These are phyloP conservation scores for Carex parvula DNA, from an alignment of 176 grass and related monocot genomes.

Conservation along the genomic window DNA sequence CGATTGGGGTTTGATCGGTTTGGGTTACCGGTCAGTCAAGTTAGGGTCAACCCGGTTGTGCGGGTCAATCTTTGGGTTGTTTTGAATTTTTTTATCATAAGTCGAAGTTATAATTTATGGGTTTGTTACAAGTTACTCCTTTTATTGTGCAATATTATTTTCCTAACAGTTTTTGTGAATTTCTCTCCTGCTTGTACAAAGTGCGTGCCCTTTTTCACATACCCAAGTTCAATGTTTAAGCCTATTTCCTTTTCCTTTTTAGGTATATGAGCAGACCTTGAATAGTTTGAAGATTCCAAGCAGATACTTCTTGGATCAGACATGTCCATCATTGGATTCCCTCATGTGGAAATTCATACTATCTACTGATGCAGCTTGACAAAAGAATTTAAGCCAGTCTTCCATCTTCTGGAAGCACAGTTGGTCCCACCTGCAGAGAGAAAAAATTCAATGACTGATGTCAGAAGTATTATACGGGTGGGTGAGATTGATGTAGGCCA, in stretches of 20 bases:
- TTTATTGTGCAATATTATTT: slow-evolving; percentile 1
- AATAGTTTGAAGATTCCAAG: too few relatives aligned
- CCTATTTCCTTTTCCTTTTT: slow-evolving; percentile 20
- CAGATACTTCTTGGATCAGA: too few relatives aligned
- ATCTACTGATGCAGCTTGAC: too few relatives aligned
- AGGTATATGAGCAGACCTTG: too few relatives aligned
- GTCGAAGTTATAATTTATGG: not conserved
- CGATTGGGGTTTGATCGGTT: not conserved
- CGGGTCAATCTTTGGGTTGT: not conserved
- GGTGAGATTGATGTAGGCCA: too few relatives aligned
- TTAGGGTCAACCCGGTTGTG: not conserved
- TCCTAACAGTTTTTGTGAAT: not conserved
- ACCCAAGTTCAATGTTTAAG: not conserved
- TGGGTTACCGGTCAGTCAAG: not conserved
- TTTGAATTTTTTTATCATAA: not conserved
- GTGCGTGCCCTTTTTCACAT: not conserved
- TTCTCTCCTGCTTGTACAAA: slow-evolving; percentile 6
- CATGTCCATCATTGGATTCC: too few relatives aligned
- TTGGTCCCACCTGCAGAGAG: too few relatives aligned
- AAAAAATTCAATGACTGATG: too few relatives aligned
- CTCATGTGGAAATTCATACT: too few relatives aligned
- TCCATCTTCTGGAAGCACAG: too few relatives aligned
- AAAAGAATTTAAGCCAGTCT: too few relatives aligned
- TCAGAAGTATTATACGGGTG: too few relatives aligned
- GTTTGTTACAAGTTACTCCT: not conserved